These are phyloP conservation scores for Cinchona pubescens DNA, from an alignment of 257 asterid species.

Conservation along the genomic window DNA sequence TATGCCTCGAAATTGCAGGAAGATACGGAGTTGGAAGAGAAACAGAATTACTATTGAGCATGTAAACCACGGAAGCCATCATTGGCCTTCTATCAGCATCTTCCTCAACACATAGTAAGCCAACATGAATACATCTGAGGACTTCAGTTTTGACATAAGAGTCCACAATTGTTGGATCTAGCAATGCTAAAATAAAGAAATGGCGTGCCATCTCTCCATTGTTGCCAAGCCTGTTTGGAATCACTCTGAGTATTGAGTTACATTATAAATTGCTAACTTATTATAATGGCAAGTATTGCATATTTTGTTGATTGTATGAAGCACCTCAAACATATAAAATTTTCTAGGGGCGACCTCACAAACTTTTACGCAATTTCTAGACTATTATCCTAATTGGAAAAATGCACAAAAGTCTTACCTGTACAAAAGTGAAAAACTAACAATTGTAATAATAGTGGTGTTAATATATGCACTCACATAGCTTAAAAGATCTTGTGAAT, in stretches of 20 bases:
- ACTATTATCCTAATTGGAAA: too few relatives aligned
- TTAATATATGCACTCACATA: conserved; percentile 21
- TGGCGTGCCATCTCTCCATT: conserved; percentile 21
- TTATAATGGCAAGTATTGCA: too few relatives aligned
- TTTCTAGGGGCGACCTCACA: too few relatives aligned
- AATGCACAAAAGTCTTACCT: too few relatives aligned
- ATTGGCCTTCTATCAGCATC: conserved; percentile 26
- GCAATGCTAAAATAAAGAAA: conserved; percentile 16
- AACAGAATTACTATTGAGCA: conserved; percentile 18
- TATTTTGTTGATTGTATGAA: too few relatives aligned
- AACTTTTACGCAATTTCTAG: too few relatives aligned
- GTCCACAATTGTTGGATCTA: conserved; percentile 24
- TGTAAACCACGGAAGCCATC: conserved; percentile 24
- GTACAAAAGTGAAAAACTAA: too few relatives aligned
- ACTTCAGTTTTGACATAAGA: conserved; percentile 12
- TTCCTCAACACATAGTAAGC: conserved; percentile 27
- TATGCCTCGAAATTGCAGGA: conserved; percentile 14
- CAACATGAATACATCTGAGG: conserved; percentile 19
- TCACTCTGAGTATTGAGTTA: too few relatives aligned
- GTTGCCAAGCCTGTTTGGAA: conserved; percentile 28
- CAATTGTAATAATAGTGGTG: too few relatives aligned
- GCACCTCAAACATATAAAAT: too few relatives aligned
- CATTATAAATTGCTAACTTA: too few relatives aligned
- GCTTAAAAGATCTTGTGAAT: conserved; percentile 17
- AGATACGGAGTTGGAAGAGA: conserved; percentile 7